These are phyloP conservation scores for Amoebophrya sp. DNA, from an alignment of 169 alveolate genomes.

Conservation along the genomic window DNA sequence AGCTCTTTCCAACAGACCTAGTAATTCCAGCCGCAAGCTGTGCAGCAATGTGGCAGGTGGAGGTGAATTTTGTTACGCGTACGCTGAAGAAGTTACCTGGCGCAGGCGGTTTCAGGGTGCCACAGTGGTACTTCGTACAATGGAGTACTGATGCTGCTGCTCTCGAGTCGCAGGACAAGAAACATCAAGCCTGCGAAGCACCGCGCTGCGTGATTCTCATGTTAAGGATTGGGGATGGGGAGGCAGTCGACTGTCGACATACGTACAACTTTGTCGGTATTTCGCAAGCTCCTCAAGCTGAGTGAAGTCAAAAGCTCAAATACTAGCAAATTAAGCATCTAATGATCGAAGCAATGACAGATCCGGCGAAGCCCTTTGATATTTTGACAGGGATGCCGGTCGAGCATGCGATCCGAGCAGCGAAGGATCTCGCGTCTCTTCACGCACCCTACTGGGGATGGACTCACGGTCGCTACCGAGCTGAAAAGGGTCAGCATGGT, in stretches of 20 bases:
- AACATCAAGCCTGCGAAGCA: not conserved
- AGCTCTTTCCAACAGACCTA: not conserved
- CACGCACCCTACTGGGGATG: slow-evolving; percentile 4
- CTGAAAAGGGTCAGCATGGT: too few relatives aligned
- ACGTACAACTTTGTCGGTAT: too few relatives aligned
- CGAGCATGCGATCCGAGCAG: not conserved
- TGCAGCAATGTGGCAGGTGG: not conserved
- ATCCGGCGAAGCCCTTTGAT: not conserved
- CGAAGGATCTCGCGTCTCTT: not conserved
- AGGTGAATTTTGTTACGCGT: not conserved
- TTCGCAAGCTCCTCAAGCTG: too few relatives aligned
- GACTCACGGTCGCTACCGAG: too few relatives aligned
- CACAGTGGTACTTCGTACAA: not conserved
- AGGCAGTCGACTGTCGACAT: too few relatives aligned
- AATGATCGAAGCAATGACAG: too few relatives aligned
- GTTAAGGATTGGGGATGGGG: too few relatives aligned
- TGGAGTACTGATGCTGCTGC: not conserved
- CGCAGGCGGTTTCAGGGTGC: not conserved
- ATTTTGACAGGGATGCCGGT: not conserved
- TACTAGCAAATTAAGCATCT: too few relatives aligned
- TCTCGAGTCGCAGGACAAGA: too few relatives aligned
- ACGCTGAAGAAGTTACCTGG: not conserved
- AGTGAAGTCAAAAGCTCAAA: too few relatives aligned
- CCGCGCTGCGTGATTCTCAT: slow-evolving; percentile 10
- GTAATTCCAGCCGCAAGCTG: not conserved